Evolutionary conservation across 1,284 basidiomycete species (phyloP), one percentile per base, ranked within the genome.

Genomic region (Fomitiporia mediterranea): DNA sequence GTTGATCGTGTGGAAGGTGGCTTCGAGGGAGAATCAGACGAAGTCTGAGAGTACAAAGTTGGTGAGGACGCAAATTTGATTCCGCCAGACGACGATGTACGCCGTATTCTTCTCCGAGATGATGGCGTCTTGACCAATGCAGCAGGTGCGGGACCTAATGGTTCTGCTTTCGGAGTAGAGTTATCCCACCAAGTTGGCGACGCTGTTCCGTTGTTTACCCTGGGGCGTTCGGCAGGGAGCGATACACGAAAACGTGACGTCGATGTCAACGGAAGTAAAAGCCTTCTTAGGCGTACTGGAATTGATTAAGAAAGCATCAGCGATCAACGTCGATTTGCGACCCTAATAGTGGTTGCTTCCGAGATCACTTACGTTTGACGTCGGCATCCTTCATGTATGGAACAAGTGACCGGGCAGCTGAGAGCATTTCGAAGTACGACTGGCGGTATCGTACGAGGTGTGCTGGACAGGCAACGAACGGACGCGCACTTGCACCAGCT

Each of bases 211-310:
- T 17, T 46, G 25, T 46, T 25, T 28, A 28, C 44, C 30, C 17
- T 47, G 9, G 34, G 30, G 39, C 35, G 27, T 27, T 38, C 37
- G 17, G 17, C 15, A 2, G 44, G 44, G 23, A 53, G 50, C 23
- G 30, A 19, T 4, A 57, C 38, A 9, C 56, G 51, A 44, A 57
- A 57, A 13, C 46, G 35, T 27, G 56, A 57, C 21, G 43, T 57
- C 35, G 56, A 57, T 21, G 56, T 48, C 27, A 57, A 38, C 7
- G 56, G 56, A 4, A 57, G 46, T 6, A 57, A 17, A 35, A 57
- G 51, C 44, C 56, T 53, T 34, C 56, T 32, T 34, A 57, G 35
- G n/a, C 51, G 51, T 13, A 57, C 56, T 57, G 27, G 40, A 43
- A 25, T 49, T n/a, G 9, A 27, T 51, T 8, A 40, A 21, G 28